A percentile compares a stretch with the other conserved stretches of the same genome.
Evolutionary conservation across 2,329 filamentous ascomycete species (phyloP).

Genomic region (Penicillium hordei): DNA sequence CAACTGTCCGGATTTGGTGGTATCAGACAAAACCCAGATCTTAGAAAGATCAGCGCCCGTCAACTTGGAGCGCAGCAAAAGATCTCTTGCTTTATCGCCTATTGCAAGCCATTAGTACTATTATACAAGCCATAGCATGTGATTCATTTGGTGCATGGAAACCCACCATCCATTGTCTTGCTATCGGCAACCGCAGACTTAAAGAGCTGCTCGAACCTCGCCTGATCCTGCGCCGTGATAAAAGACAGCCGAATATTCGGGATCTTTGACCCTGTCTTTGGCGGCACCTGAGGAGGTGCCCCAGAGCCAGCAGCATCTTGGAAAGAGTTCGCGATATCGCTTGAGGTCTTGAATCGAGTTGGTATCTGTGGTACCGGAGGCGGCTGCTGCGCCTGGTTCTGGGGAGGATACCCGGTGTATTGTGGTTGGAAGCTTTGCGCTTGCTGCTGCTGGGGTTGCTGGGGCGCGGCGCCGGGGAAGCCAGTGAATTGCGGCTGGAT

Average conservation of each 20-base stretch:
- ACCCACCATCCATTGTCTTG: constrained; percentile 73
- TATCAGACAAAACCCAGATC: constrained; percentile 94
- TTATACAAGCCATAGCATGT: background rate
- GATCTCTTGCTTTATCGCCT: constrained; percentile 82
- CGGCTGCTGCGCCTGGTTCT: constrained; percentile 37
- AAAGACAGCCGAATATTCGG: constrained; percentile 94
- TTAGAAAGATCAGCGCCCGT: constrained; percentile 84
- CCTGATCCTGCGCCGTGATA: constrained; percentile 90
- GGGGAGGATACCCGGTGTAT: constrained; percentile 58
- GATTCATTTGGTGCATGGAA: background rate
- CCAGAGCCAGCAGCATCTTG: constrained; percentile 41
- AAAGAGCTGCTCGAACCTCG: constrained; percentile 96
- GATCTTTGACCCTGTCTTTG: constrained; percentile 69
- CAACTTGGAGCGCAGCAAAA: constrained; percentile 83
- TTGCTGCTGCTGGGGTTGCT: constrained; percentile 47
- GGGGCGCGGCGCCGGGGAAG: constrained; percentile 42
- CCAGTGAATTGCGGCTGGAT: constrained; percentile 51
- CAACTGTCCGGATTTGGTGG: constrained; percentile 91
- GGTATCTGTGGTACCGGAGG: constrained; percentile 37
- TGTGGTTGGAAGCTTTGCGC: constrained; percentile 49
- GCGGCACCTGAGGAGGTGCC: constrained; percentile 60
- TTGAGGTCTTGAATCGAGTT: constrained; percentile 61
- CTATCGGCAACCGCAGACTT: constrained; percentile 86
- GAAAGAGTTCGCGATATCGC: constrained; percentile 66
- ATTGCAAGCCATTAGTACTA: constrained; percentile 17